phyloP scores from a whole-genome alignment of 306 rosid species.

The Castanea sativa region DNA sequence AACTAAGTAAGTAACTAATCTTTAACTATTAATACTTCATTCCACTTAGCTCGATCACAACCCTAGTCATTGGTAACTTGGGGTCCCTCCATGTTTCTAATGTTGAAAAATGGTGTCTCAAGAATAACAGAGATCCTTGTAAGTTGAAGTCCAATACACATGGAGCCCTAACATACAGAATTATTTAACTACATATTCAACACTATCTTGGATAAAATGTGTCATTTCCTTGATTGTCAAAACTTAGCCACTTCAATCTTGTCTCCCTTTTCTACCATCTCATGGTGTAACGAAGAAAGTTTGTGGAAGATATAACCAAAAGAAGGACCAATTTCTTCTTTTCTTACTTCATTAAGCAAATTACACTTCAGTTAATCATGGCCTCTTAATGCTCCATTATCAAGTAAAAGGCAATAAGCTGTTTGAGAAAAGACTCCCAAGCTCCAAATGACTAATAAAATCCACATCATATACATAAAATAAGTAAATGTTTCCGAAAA shows the following conservation, averaged over 20 bases:
- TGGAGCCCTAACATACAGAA: neutral
- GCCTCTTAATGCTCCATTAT: neutral
- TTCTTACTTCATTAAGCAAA: neutral
- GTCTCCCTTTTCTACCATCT: neutral
- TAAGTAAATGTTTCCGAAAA: neutral
- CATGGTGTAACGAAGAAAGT: neutral
- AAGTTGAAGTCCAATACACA: neutral
- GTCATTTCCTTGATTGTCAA: neutral
- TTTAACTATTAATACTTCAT: neutral
- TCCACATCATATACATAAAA: neutral
- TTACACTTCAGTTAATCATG: neutral
- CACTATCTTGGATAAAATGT: neutral
- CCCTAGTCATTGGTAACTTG: neutral
- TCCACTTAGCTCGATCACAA: neutral
- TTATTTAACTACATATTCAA: neutral
- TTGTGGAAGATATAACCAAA: neutral
- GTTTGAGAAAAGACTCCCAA: neutral
- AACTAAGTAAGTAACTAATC: neutral
- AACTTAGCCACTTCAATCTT: neutral
- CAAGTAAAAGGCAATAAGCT: neutral
- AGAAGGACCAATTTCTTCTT: neutral
- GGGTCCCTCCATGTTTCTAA: neutral
- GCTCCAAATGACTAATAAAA: neutral
- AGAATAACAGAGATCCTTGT: neutral
- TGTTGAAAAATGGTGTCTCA: neutral